These are phyloP conservation scores for Delphinella strobiligena DNA, from an alignment of 2,329 filamentous ascomycete species.

Conservation along the genomic window DNA sequence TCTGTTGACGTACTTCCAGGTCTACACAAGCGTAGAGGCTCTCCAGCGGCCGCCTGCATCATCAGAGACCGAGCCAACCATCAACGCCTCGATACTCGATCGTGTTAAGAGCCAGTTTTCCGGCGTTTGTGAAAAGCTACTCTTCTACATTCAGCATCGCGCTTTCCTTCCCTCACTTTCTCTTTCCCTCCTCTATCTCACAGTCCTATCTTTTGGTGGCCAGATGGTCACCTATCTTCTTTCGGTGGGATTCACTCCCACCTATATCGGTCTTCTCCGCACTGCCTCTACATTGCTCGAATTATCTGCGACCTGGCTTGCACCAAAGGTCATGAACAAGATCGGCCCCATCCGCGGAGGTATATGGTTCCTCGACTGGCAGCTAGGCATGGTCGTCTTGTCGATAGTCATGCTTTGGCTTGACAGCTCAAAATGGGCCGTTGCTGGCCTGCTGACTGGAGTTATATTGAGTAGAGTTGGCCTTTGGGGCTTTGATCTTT, in stretches of 20 bases:
- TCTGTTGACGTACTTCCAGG: slow-evolving; percentile 5
- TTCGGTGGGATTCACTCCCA: slow-evolving; percentile 38
- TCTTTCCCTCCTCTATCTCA: slow-evolving; percentile 49
- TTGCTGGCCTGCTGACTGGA: slow-evolving; percentile 23
- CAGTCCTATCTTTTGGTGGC: slow-evolving; percentile 45
- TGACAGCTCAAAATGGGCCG: slow-evolving; percentile 1
- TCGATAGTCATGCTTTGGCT: slow-evolving; percentile 23
- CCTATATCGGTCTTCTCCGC: slow-evolving; percentile 42
- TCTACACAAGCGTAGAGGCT: slow-evolving; percentile 2
- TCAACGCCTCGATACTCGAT: background rate
- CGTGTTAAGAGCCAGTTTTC: slow-evolving; percentile 7
- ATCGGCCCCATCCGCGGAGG: slow-evolving; percentile 48
- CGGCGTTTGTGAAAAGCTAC: slow-evolving; percentile 15
- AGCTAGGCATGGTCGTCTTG: slow-evolving; percentile 43
- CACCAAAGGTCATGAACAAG: slow-evolving; percentile 41
- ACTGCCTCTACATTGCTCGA: slow-evolving; percentile 44
- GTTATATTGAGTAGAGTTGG: slow-evolving; percentile 31
- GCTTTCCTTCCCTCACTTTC: slow-evolving; percentile 51
- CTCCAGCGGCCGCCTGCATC: slow-evolving; percentile 2
- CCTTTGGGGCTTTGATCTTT: slow-evolving; percentile 37
- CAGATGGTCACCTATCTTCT: slow-evolving; percentile 56
- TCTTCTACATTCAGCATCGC: slow-evolving; percentile 40
- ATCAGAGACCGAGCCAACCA: background rate
- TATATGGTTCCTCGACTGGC: slow-evolving; percentile 60
- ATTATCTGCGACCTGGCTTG: slow-evolving; percentile 48